These are phyloP conservation scores for Lactarius deliciosus DNA, from an alignment of 768 basidiomycete genomes.

Conservation along the genomic window DNA sequence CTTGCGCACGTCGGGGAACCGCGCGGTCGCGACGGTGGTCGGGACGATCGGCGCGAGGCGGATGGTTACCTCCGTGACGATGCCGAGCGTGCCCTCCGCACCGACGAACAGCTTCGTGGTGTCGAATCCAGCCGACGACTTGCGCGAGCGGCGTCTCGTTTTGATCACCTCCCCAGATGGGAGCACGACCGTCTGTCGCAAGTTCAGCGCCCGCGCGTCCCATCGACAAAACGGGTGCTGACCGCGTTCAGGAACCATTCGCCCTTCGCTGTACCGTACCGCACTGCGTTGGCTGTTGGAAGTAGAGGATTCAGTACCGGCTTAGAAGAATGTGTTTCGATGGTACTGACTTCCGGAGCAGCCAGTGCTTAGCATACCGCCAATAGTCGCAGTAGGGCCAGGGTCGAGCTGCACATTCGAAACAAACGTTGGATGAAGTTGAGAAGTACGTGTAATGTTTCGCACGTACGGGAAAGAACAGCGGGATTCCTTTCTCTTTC, in stretches of 20 bases:
- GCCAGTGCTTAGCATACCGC: slow-evolving; percentile 84
- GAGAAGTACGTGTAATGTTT: not conserved
- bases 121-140: slow-evolving; percentile 88
- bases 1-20: slow-evolving; percentile 71
- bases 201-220: not conserved
- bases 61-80: slow-evolving; percentile 87
- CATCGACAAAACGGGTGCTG: slow-evolving; percentile 26
- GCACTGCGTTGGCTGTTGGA: slow-evolving; percentile 65
- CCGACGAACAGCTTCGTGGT: slow-evolving; percentile 84
- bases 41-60: slow-evolving; percentile 74
- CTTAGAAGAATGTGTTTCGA: not conserved
- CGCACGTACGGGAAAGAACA: slow-evolving; percentile 73
- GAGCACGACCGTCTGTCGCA: slow-evolving; percentile 75
- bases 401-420: slow-evolving; percentile 58
- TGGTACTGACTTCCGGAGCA: slow-evolving; percentile 70
- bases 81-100: slow-evolving; percentile 79
- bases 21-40: slow-evolving; percentile 77
- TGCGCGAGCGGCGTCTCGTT: slow-evolving; percentile 73
- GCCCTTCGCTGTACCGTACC: slow-evolving; percentile 85
- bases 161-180: slow-evolving; percentile 90
- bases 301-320: not conserved
- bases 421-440: not conserved
- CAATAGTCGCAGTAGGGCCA: slow-evolving; percentile 76
- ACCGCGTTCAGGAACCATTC: slow-evolving; percentile 91
- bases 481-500: slow-evolving; percentile 65